Conservation (phyloP, 768 basidiomycete species). For the Lanmaoa rubissima region DNA sequence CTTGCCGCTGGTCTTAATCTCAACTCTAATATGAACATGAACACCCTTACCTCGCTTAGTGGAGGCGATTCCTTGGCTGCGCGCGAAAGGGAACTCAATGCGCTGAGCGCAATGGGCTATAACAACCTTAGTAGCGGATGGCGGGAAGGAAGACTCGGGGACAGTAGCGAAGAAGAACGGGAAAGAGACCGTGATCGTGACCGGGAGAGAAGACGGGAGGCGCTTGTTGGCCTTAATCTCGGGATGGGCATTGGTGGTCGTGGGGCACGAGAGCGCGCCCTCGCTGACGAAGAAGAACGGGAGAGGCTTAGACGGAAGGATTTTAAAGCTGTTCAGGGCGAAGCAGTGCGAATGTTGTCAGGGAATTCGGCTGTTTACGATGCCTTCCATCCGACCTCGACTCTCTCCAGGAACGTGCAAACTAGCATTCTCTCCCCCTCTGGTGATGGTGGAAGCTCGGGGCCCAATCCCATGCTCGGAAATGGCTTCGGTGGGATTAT, state of each 20-base stretch:
- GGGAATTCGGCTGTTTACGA: slow-evolving; percentile 59
- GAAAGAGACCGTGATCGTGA: slow-evolving; percentile 50
- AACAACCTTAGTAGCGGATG: slow-evolving; percentile 31
- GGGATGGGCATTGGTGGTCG: slow-evolving; percentile 35
- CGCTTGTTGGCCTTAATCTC: slow-evolving; percentile 41
- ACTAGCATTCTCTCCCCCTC: slow-evolving; percentile 21
- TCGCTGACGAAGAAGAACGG: slow-evolving; percentile 57
- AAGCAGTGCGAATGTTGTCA: slow-evolving; percentile 38
- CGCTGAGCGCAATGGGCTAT: slow-evolving; percentile 49
- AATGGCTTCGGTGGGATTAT: no score
- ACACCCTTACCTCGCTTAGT: slow-evolving; percentile 24
- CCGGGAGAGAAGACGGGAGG: slow-evolving; percentile 40
- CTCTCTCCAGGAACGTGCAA: slow-evolving; percentile 28
- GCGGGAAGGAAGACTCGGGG: slow-evolving; percentile 36
- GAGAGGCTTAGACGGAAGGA: slow-evolving; percentile 56
- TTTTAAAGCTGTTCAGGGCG: slow-evolving; percentile 39
- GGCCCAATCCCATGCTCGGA: slow-evolving; percentile 22
- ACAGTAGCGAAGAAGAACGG: slow-evolving; percentile 35
- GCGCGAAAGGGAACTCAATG: slow-evolving; percentile 48
- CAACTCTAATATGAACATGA: slow-evolving; percentile 28
- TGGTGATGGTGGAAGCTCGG: slow-evolving; percentile 15
- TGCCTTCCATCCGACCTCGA: slow-evolving; percentile 68
- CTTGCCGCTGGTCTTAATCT: slow-evolving; percentile 31
- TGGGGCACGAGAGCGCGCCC: slow-evolving; percentile 60
- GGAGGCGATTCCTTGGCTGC: slow-evolving; percentile 31